phyloP scores from a whole-genome alignment of 2,329 filamentous ascomycete species.

The Cryphonectria nitschkei region DNA sequence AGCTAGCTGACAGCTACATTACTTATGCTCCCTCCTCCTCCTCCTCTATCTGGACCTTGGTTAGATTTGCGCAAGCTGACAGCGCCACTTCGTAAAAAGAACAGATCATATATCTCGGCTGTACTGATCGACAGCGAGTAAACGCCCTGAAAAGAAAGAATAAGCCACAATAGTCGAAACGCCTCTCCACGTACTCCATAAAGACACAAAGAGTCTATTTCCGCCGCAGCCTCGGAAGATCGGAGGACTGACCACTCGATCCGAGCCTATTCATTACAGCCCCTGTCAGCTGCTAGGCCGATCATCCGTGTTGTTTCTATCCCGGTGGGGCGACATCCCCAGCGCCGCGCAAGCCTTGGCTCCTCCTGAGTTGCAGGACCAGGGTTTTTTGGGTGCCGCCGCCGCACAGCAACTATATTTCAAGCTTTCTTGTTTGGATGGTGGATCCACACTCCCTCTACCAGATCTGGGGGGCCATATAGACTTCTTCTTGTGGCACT shows the following conservation, averaged over 20 bases:
- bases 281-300: constrained; percentile 29
- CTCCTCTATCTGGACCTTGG: background rate
- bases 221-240: constrained; percentile 16
- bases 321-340: constrained; percentile 29
- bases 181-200: background rate
- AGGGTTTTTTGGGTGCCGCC: constrained; percentile 31
- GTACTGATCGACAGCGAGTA: background rate
- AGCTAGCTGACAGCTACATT: background rate
- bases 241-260: constrained; percentile 18
- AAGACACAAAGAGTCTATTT: constrained; percentile 12
- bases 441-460: constrained; percentile 23
- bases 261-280: constrained; percentile 23
- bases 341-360: constrained; percentile 31
- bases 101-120: constrained; percentile 14
- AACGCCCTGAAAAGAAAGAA: background rate
- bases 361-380: constrained; percentile 31
- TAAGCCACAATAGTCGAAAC: background rate
- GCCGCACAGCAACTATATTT: constrained; percentile 28
- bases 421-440: constrained; percentile 28
- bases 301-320: constrained; percentile 28
- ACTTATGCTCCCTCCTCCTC: background rate
- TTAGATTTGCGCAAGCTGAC: background rate
- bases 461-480: constrained; percentile 28
- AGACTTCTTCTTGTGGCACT: constrained; percentile 17
- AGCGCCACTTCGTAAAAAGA: background rate